Conservation (phyloP, 768 basidiomycete genomes). For the Lyophyllum atratum region DNA sequence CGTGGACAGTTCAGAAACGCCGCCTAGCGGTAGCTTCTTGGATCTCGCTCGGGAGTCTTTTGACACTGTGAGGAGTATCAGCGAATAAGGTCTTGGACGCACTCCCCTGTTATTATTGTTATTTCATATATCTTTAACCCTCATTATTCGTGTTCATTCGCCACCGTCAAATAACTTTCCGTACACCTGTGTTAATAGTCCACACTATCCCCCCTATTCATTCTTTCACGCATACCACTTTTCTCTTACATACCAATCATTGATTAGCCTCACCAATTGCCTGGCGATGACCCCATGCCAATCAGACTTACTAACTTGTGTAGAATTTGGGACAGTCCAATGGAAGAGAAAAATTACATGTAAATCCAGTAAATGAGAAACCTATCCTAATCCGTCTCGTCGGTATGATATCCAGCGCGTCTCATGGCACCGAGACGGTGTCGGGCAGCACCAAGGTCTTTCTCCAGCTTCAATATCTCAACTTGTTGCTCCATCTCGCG, state of each 20-base stretch:
- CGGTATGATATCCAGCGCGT: conserved; percentile 86
- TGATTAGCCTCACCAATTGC: neutral
- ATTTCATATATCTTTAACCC: conserved; percentile 3
- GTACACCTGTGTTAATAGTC: conserved; percentile 16
- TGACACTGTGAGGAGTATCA: conserved; percentile 42
- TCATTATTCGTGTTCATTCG: conserved; percentile 15
- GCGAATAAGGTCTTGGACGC: conserved; percentile 15
- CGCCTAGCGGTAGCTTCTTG: conserved; percentile 44
- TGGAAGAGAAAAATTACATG: conserved; percentile 16
- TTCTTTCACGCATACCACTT: neutral
- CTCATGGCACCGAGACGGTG: conserved; percentile 84
- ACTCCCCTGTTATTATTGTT: conserved; percentile 4
- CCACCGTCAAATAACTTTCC: conserved; percentile 15
- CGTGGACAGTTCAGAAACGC: conserved; percentile 19
- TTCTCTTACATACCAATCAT: neutral
- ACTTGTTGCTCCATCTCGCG: conserved; percentile 99
- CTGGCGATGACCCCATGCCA: neutral
- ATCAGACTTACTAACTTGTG: conserved; percentile 25
- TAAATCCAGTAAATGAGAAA: conserved; percentile 11
- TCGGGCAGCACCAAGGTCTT: conserved; percentile 87
- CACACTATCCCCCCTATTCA: neutral
- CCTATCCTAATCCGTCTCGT: conserved; percentile 64
- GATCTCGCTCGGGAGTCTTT: conserved; percentile 55
- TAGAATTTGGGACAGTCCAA: conserved; percentile 7
- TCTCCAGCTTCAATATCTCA: conserved; percentile 95